These are phyloP conservation scores for Pleurotus tuber-regium DNA, from an alignment of 768 basidiomycete genomes.

Conservation along the genomic window DNA sequence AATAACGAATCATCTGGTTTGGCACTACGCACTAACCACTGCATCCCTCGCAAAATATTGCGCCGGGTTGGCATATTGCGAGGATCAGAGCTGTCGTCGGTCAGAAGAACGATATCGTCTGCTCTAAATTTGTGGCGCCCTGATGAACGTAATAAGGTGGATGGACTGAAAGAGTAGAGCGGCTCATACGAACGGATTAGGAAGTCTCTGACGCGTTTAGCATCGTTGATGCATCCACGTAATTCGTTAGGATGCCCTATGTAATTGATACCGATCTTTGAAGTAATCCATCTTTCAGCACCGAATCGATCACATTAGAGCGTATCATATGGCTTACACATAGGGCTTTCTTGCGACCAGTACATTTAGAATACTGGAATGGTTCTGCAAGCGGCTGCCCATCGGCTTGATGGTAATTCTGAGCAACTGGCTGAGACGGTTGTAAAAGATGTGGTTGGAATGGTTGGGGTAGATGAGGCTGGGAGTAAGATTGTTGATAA, in stretches of 20 bases:
- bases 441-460: no score
- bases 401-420: constrained; percentile 3
- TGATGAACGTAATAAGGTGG: constrained; percentile 20
- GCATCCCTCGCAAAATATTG: constrained; percentile 49
- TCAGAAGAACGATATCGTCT: constrained; percentile 44
- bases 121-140: constrained; percentile 50
- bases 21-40: constrained; percentile 67
- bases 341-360: constrained; percentile 74
- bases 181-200: constrained; percentile 39
- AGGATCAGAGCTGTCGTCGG: background rate
- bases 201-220: constrained; percentile 65
- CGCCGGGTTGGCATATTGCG: constrained; percentile 34
- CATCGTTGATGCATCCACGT: constrained; percentile 81
- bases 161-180: no score
- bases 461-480: background rate
- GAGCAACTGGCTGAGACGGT: no score
- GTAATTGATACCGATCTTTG: constrained; percentile 81
- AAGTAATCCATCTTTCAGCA: constrained; percentile 11
- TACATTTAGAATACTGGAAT: constrained; percentile 80
- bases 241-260: constrained; percentile 59
- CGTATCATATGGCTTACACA: constrained; percentile 64
- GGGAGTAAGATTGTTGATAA: background rate
- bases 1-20: constrained; percentile 70
- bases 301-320: background rate
- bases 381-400: background rate